Percentiles rank a stretch among this genome's conserved stretches.
phyloP scores from a whole-genome alignment of 129 eudicot species.

The Chrysanthemum lavandulifolium region DNA sequence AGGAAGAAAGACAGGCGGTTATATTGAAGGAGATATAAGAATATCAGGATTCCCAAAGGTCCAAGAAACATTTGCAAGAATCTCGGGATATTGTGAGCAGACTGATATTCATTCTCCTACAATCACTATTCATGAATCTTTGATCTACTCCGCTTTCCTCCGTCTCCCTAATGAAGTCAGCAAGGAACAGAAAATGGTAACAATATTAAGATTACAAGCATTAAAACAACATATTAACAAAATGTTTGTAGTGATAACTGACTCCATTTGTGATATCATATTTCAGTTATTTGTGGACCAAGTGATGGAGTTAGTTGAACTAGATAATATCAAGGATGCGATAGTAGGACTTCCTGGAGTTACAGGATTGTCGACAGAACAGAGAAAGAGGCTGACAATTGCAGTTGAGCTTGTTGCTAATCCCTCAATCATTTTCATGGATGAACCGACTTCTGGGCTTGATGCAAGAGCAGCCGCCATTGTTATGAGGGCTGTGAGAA shows the following conservation, averaged over 20 bases:
- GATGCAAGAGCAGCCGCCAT: conserved; percentile 98
- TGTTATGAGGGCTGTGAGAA: conserved; percentile 91
- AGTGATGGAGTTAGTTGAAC: conserved; percentile 75
- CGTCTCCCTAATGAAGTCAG: conserved; percentile 43
- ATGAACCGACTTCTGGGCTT: conserved; percentile 93
- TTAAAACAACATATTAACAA: not conserved
- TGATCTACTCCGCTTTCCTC: conserved; percentile 49
- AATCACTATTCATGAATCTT: conserved; percentile 49
- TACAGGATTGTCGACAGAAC: conserved; percentile 75
- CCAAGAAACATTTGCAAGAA: conserved; percentile 49
- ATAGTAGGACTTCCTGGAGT: conserved; percentile 90
- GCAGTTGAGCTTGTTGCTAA: conserved; percentile 96
- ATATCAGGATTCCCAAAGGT: conserved; percentile 53
- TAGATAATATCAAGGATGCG: conserved; percentile 58
- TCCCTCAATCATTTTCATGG: conserved; percentile 93
- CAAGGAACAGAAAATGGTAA: conserved; percentile 37
- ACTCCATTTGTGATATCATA: not conserved
- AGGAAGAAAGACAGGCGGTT: conserved; percentile 52
- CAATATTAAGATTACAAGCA: not conserved
- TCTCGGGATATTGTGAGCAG: conserved; percentile 59
- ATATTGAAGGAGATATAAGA: conserved; percentile 50
- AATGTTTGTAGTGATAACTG: not conserved
- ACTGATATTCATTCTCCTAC: conserved; percentile 55
- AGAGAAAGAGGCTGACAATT: conserved; percentile 74
- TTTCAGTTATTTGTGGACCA: conserved; percentile 59